Base-by-base conservation (phyloP, 2,329 filamentous ascomycete genomes). In the Malbranchea cinnamomea region DNA sequence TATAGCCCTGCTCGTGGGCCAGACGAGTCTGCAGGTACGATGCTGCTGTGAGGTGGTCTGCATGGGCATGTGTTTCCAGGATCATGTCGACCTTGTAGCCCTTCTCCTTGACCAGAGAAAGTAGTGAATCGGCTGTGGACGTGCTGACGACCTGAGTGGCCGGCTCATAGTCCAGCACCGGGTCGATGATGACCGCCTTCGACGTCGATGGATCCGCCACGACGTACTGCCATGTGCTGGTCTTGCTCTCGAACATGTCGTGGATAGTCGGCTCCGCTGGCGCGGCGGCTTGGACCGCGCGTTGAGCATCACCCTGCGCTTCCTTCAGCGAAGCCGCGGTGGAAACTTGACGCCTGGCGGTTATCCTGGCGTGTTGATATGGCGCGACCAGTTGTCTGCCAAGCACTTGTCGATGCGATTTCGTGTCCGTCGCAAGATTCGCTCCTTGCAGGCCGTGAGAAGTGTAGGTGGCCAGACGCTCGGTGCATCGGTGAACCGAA, bases 21-120 rank as follows among this genome's bases (percentile, higher is more conserved):
- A 74, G 53, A 2, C 42, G 46, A 0, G 48, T 45, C 40, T 72
- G 67, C 0, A 78, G 56, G 42, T 75, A 77, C 2, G 59, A 57
- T 0, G 71, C 59, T 0, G 72, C 64, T 1, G 68, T 75, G 0
- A 75, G 37, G 35, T 76, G 70, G 32, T 76, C 68, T 5, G 69
- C 68, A 37, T 73, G 67, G 0, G 59, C 65, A 43, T 78, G 72
- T 0, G 73, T 77, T 39, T 78, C 73, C 2, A 77, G 56, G 11
- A 78, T 68, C 23, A 48, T 52, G 1, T 56, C 51, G 6, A 76
- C 43, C 0, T 37, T 56, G 42, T 72, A 74, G 1, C 51, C 51
- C 1, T 65, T 46, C 2, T 60, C 41, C 3, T 43, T 38, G 5
- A 70, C 44, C 0, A 65, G 14, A 0, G 52, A 38, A 0, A 77